Evolutionary conservation across 2,329 filamentous ascomycete species (phyloP), one percentile per base, ranked within the genome.

Genomic region (Botrytis elliptica): DNA sequence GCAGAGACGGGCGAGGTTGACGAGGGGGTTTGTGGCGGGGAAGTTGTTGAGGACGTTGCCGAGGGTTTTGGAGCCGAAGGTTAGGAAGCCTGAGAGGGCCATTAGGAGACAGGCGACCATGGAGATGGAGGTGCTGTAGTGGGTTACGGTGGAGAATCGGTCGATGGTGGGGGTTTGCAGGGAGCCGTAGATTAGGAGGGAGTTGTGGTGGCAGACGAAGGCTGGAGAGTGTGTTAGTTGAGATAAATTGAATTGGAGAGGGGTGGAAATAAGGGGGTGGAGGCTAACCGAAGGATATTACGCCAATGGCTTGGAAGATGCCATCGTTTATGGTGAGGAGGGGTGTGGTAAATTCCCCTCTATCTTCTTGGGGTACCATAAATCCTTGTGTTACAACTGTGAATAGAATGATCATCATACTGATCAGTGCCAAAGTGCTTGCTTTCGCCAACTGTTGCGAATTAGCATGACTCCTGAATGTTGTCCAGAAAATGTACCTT

Each of bases 31-130:
- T 83, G 97, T 90, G 33, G 90, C 86, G 2, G 95, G 93, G 81
- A 99, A 98, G 84, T 99, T 99, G 86, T 99, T 99, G 79, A 99
- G 90, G 70, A 99, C 94, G 82, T 99, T 99, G 81, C 96, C 96
- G 77, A 94, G 86, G 6, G 96, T 99, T 79, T 91, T 90, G 83
- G 95, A 93, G 76, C 96, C 95, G 80, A 99, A 99, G 29, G 92
- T 95, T 62, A 99, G 87, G 84, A 97, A 98, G 38, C 96, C 96
- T 4, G 91, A 89, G 12, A 98, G 86, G 0, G 94, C 96, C 90
- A 99, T 93, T 74, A 91, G 84, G 71, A 99, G 87, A 81, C 96
- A 99, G 72, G 95, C 95, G n/a, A 95, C 78, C 87, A 98, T 93
- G 60, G 95, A 98, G 66, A 98, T 90, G 76, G 87, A 89, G 0